Evolutionary conservation across 2,329 filamentous ascomycete genomes (phyloP), one percentile per base, ranked within the genome.

Genomic region (Huntiella bhutanensis): DNA sequence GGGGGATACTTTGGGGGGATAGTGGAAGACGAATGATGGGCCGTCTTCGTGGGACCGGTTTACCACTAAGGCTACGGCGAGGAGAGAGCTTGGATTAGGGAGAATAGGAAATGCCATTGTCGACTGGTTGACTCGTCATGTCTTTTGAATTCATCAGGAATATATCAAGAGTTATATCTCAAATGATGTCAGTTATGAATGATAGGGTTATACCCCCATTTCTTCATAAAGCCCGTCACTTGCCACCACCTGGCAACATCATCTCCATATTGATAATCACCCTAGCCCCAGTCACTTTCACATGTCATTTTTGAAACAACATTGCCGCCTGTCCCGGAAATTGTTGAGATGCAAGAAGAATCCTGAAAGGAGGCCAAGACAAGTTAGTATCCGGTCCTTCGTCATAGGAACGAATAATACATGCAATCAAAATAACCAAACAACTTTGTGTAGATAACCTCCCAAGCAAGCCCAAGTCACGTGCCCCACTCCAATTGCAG

Each of bases 21-120:
- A 91, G 61, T 93, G 83, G 60, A 87, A 93, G 55, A 91, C 80
- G 55, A 91, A 80, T 52, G 77, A 75, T 22, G 85, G 82, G 12
- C 85, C 84, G 32, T 50, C 48, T 54, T 83, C 80, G 53, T 80
- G 76, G 33, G 81, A 82, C 53, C 81, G 73, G 55, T 75, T 75
- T 55, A 83, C 75, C 53, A 86, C 75, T 35, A 88, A 71, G 44
- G 83, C 75, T 48, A 88, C 75, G 37, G 78, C 82, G 44, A 87
- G 60, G 52, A 75, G 70, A 56, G 74, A 75, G 53, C 69, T 66
- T 33, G 62, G 58, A 56, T 65, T 71, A 47, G 73, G 67, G 5
- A 69, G 60, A 15, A 66, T 58, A 15, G 66, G 64, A 45, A 65
- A 64, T 13, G 69, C 61, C 67, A 73, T 73, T 49, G 56, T 56